Evolutionary conservation across 2,329 filamentous ascomycete species (phyloP).

Genomic region (Hymenoscyphus fructigenus): DNA sequence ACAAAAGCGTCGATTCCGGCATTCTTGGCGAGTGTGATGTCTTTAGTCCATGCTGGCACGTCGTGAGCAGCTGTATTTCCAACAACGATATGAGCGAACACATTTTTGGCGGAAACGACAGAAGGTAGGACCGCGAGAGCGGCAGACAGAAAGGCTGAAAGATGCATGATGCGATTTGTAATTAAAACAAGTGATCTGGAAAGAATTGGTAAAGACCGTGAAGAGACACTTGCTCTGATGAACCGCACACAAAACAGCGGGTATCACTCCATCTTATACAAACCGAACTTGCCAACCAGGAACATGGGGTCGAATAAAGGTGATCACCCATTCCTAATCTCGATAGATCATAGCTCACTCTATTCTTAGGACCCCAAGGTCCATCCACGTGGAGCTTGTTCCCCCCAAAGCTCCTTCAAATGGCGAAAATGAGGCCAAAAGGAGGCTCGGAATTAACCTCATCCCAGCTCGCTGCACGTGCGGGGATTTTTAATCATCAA

Average conservation of each 20-base stretch:
- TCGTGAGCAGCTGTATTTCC: constrained; percentile 37
- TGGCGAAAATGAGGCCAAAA: no score
- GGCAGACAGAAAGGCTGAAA: constrained; percentile 10
- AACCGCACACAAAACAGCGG: not conserved
- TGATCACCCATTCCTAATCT: no score
- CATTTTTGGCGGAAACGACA: constrained; percentile 27
- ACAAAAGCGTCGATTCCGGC: constrained; percentile 40
- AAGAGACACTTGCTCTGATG: constrained; percentile 5
- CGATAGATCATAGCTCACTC: no score
- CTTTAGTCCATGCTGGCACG: constrained; percentile 21
- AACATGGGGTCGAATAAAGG: no score
- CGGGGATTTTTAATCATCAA: no score
- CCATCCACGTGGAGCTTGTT: no score
- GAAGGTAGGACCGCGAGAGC: constrained; percentile 13
- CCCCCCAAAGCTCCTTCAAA: no score
- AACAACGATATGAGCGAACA: constrained; percentile 36
- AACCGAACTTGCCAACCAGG: not conserved
- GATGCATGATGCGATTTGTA: constrained; percentile 18
- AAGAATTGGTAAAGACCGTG: constrained; percentile 4
- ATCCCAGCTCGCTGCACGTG: no score
- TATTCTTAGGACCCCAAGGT: no score
- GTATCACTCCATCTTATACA: not conserved
- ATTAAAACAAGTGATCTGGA: not conserved
- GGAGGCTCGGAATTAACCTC: no score
- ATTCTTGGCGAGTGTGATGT: constrained; percentile 27